phyloP scores from a whole-genome alignment of 2,329 filamentous ascomycete genomes.

The Graphilbum sp. region DNA sequence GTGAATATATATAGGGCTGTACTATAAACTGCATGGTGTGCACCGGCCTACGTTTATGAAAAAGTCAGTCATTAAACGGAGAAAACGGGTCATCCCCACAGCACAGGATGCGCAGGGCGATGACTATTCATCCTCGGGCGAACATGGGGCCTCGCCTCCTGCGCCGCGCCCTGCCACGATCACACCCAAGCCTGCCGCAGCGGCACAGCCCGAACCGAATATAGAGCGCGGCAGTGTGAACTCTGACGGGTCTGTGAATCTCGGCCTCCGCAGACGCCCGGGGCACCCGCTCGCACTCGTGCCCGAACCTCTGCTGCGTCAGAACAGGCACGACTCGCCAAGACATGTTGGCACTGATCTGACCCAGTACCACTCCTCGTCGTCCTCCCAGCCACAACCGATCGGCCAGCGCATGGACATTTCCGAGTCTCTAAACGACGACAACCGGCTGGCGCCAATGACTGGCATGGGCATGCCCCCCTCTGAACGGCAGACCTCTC shows the following conservation, averaged over 20 bases:
- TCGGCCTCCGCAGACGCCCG: conserved; percentile 35
- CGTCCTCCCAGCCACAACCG: conserved; percentile 11
- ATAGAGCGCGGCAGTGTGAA: conserved; percentile 40
- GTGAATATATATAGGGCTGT: conserved; percentile 70
- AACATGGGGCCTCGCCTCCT: conserved; percentile 29
- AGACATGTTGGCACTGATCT: conserved; percentile 25
- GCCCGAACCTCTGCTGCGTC: conserved; percentile 26
- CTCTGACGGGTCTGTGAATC: conserved; percentile 47
- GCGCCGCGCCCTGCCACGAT: background rate
- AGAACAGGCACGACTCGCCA: conserved; percentile 25
- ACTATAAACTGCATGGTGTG: conserved; percentile 88
- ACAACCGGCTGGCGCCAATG: conserved; percentile 42
- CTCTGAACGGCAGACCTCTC: conserved; percentile 36
- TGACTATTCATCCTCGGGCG: conserved; percentile 22
- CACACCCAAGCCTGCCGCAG: background rate
- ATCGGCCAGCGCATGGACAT: conserved; percentile 21
- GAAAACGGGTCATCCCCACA: conserved; percentile 86
- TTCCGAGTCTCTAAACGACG: conserved; percentile 30
- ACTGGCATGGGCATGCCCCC: conserved; percentile 23
- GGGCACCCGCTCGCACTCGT: conserved; percentile 29
- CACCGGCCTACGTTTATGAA: conserved; percentile 98
- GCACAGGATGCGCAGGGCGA: conserved; percentile 28
- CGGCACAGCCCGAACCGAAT: conserved; percentile 14
- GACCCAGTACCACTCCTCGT: conserved; percentile 32
- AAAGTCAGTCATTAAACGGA: conserved; percentile 87